Evolutionary conservation across 2,329 filamentous ascomycete species (phyloP).

Genomic region (Didymella arachidicola): DNA sequence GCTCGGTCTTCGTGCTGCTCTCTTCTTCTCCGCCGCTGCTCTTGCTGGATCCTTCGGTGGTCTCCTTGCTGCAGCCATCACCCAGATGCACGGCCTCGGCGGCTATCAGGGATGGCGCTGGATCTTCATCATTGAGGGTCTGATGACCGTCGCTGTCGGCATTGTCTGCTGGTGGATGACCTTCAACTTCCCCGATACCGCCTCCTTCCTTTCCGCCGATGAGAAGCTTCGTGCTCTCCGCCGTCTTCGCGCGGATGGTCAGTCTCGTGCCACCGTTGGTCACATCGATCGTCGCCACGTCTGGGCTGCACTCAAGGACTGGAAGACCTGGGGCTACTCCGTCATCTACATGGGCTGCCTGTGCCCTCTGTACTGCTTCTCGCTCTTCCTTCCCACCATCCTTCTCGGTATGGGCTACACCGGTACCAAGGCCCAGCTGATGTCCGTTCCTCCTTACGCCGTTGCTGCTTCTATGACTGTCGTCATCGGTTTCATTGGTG

Average conservation of each 20-base stretch:
- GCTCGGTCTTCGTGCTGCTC: conserved; percentile 61
- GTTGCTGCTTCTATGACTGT: conserved; percentile 75
- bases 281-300: conserved; percentile 48
- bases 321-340: conserved; percentile 61
- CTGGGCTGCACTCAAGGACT: conserved; percentile 56
- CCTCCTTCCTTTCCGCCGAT: conserved; percentile 62
- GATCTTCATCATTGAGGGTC: conserved; percentile 51
- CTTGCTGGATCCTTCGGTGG: conserved; percentile 68
- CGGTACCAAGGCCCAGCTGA: conserved; percentile 70
- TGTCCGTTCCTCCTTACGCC: conserved; percentile 80
- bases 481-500: conserved; percentile 74
- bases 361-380: conserved; percentile 51
- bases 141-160: conserved; percentile 49
- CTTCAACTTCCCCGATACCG: conserved; percentile 69
- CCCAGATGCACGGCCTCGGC: conserved; percentile 66
- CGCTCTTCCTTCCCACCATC: conserved; percentile 58
- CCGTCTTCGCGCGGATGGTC: conserved; percentile 72
- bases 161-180: conserved; percentile 63
- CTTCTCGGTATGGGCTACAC: conserved; percentile 60
- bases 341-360: conserved; percentile 71
- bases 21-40: conserved; percentile 67
- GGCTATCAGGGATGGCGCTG: conserved; percentile 53
- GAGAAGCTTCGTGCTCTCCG: conserved; percentile 66
- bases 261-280: conserved; percentile 67
- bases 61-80: conserved; percentile 65